Conservation (phyloP, 208 protist species). For the Entamoeba histolytica region DNA sequence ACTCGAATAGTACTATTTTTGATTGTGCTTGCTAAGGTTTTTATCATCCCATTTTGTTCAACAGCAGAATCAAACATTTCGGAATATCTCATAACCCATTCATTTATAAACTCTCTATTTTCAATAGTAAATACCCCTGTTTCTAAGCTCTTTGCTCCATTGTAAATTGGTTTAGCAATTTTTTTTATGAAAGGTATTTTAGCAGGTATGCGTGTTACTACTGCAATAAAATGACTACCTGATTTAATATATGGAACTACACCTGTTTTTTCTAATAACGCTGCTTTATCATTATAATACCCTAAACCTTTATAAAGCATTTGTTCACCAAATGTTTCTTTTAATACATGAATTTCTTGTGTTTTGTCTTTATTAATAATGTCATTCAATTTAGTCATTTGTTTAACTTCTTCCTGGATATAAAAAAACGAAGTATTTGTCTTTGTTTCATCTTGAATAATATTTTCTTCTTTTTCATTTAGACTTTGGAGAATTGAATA, state of each 20-base stretch:
- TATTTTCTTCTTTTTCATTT: too few species aligned
- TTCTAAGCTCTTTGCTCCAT: neutral
- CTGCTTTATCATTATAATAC: neutral
- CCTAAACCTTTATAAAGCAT: neutral
- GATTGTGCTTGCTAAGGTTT: neutral
- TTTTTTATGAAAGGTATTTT: neutral
- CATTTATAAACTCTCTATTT: neutral
- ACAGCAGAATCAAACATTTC: neutral
- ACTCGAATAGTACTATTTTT: neutral
- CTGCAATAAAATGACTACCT: neutral
- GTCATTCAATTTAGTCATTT: too few species aligned
- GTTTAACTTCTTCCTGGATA: too few species aligned
- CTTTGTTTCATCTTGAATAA: too few species aligned
- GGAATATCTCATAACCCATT: neutral
- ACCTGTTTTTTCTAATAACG: neutral
- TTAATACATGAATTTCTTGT: too few species aligned
- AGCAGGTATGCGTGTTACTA: neutral
- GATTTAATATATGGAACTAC: neutral
- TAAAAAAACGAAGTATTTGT: too few species aligned
- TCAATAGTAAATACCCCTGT: neutral
- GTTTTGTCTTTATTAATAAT: too few species aligned
- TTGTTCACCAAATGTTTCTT: too few species aligned
- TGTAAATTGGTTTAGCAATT: neutral
- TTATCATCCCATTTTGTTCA: neutral
- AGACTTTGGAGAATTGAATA: too few species aligned